Evolutionary conservation across 257 asterid genomes (phyloP).

Genomic region (Solanum paucissectum): DNA sequence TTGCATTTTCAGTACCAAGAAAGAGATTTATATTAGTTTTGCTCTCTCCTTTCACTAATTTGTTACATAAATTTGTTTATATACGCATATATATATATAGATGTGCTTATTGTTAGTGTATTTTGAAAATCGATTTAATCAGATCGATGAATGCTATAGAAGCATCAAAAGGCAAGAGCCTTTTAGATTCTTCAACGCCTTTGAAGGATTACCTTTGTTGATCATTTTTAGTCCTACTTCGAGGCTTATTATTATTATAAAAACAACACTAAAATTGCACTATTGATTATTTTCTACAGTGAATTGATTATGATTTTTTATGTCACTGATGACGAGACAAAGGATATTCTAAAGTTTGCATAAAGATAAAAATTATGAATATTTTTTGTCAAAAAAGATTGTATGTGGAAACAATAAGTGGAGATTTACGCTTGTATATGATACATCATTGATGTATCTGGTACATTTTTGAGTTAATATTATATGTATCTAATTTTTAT

Average conservation of each 20-base stretch:
- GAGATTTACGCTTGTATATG: background rate
- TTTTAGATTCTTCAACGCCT: background rate
- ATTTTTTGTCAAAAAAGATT: background rate
- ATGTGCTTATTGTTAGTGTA: no score
- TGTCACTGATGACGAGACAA: background rate
- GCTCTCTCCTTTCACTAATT: background rate
- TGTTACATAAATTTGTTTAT: background rate
- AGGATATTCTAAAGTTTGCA: background rate
- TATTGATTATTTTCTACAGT: no score
- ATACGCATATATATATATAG: no score
- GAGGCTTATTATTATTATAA: background rate
- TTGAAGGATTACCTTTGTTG: background rate
- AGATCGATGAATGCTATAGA: no score
- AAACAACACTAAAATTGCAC: background rate
- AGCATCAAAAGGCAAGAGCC: background rate
- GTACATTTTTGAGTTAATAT: background rate
- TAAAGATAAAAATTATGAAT: background rate
- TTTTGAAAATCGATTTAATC: background rate
- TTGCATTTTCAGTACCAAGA: background rate
- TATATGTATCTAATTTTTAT: background rate
- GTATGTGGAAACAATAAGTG: background rate
- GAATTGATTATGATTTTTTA: no score
- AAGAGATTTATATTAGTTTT: background rate
- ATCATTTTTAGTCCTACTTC: background rate
- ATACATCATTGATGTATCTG: no score